Conservation (phyloP, 257 asterid genomes). For the Jacaranda mimosifolia region DNA sequence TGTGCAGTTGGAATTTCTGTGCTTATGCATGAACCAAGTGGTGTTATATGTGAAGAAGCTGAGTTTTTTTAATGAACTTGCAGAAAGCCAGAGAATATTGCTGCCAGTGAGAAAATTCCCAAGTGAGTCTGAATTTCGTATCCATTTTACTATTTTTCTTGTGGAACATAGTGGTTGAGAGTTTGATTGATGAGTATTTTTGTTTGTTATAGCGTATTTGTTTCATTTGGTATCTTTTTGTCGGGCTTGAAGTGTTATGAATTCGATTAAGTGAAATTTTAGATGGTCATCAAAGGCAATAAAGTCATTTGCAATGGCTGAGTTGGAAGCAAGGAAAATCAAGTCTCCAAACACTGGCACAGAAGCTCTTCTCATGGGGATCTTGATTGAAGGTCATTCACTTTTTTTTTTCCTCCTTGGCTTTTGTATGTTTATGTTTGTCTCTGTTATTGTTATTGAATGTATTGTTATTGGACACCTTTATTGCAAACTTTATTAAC, state of each 20-base stretch:
- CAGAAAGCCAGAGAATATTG: slow-evolving; percentile 62
- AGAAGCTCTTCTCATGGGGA: slow-evolving; percentile 77
- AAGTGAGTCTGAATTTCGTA: slow-evolving; percentile 51
- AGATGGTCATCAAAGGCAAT: slow-evolving; percentile 86
- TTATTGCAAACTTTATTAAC: not conserved
- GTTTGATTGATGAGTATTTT: slow-evolving; percentile 34
- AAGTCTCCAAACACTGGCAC: slow-evolving; percentile 65
- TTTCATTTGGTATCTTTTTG: slow-evolving; percentile 36
- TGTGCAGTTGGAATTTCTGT: not conserved
- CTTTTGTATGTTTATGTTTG: not conserved
- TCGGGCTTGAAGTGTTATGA: slow-evolving; percentile 44
- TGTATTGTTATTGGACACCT: not conserved
- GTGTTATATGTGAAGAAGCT: slow-evolving; percentile 13
- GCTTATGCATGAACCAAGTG: not conserved
- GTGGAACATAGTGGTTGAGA: not conserved
- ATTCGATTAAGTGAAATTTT: slow-evolving; percentile 47
- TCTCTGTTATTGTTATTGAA: not conserved
- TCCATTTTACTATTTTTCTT: slow-evolving; percentile 7
- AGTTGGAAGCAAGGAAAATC: slow-evolving; percentile 79
- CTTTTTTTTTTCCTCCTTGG: not conserved
- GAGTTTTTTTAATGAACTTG: slow-evolving; percentile 31
- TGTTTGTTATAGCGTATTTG: slow-evolving; percentile 23
- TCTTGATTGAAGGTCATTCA: slow-evolving; percentile 68
- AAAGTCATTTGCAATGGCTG: slow-evolving; percentile 70
- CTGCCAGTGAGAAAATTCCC: slow-evolving; percentile 55